Base-by-base conservation (phyloP, 116 monocot genomes). In the Iris pallida region DNA sequence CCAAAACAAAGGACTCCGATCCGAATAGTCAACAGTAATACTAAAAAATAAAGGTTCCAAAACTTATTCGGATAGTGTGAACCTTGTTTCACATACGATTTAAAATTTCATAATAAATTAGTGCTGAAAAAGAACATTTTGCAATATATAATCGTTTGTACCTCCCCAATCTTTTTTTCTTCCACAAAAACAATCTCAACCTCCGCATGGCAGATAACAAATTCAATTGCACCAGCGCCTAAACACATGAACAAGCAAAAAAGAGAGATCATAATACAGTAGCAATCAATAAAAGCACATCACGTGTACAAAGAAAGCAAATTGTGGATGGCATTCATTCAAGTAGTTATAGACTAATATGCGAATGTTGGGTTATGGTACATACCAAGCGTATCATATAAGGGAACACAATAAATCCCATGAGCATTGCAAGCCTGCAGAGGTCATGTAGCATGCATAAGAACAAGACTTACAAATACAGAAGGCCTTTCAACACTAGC, bases 381-480 rank as follows among this genome's bases (percentile, higher is more conserved):
- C 86, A 57, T 90, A 90, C 83, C 90, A 77, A 91, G 85, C 14
- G 81, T 80, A 66, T 91, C 91, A 71, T 91, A 91, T 55, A 91
- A 74, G 10, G 91, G 91, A 72, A 91, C 87, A 74, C 87, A 87
- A 52, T 82, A 87, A 73, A 85, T 71, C 30, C 91, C 91, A 82
- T 82, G 87, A 42, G 91, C 91, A 80, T 87, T 91, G 80, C 91
- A 91, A 66, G 87, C 91, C 91, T 91, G 81, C 53, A 67, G 16
- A 68, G 16, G 51, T 62, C 46, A 75, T 48, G 45, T 30, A 30
- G 40, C 7, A 30, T 64, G 15, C 11, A 66, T 13, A 66, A 66
- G 19, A 51, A 66, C 11, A 51, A 14, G 41, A 66, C 20, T 53
- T 20, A 64, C 30, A 30, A 30, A 30, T 3, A 30, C 0, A 30